Evolutionary conservation across 441 rosid genomes (phyloP).

Genomic region (Gossypium gossypioides): DNA sequence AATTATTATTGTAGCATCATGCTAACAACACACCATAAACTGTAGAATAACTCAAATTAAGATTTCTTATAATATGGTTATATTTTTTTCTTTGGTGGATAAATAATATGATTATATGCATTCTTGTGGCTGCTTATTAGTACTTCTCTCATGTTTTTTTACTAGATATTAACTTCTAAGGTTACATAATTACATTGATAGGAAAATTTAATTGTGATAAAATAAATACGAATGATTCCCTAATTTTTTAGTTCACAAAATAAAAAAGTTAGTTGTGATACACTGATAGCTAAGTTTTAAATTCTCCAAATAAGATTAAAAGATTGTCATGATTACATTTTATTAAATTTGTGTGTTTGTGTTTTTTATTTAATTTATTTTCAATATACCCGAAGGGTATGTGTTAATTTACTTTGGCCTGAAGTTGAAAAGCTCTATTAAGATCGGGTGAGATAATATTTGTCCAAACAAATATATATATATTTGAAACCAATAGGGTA

Average conservation of each 20-base stretch:
- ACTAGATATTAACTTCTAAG: background rate
- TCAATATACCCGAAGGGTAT: background rate
- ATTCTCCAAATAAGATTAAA: background rate
- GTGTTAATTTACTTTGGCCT: background rate
- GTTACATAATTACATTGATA: too few species aligned
- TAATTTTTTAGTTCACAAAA: background rate
- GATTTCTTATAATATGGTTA: background rate
- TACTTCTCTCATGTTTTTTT: background rate
- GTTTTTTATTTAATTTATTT: background rate
- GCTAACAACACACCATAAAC: background rate
- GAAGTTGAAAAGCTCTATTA: too few species aligned
- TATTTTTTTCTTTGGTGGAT: background rate
- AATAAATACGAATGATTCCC: background rate
- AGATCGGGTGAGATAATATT: too few species aligned
- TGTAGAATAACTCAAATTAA: background rate
- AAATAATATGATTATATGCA: too few species aligned
- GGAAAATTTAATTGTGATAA: background rate
- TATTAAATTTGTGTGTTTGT: background rate
- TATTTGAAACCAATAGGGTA: too few species aligned
- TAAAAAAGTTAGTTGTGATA: background rate
- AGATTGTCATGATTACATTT: background rate
- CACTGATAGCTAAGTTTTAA: background rate
- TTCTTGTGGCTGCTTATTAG: background rate
- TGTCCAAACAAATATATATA: too few species aligned
- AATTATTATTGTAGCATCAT: background rate